Percentiles rank a stretch among this genome's conserved stretches.
phyloP scores from a whole-genome alignment of 2,329 filamentous ascomycete species.

The Colletotrichum horii region DNA sequence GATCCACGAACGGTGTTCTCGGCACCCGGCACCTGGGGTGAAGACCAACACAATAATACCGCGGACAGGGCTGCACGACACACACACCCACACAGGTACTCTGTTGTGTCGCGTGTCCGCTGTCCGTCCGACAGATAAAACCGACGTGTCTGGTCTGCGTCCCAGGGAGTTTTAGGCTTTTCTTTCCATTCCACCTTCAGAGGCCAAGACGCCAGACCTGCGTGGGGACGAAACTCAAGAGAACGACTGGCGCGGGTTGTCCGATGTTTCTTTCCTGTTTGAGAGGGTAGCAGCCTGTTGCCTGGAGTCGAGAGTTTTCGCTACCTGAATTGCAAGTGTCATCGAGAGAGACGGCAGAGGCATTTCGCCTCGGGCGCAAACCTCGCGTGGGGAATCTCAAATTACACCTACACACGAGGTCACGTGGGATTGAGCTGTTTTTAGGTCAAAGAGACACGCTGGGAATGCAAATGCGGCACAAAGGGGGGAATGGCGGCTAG shows the following conservation, averaged over 20 bases:
- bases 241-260: neutral
- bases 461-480: neutral
- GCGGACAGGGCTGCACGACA: neutral
- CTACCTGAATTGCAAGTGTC: neutral
- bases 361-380: neutral
- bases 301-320: neutral
- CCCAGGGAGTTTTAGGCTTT: neutral
- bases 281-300: neutral
- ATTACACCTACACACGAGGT: neutral
- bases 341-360: neutral
- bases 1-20: constrained; percentile 1
- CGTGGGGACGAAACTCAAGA: neutral
- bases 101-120: neutral
- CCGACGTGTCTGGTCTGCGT: neutral
- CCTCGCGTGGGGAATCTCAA: neutral
- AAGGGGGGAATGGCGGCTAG: neutral
- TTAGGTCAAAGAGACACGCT: neutral
- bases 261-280: neutral
- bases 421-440: neutral
- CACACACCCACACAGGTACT: neutral
- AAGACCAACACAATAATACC: neutral
- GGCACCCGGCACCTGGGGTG: neutral
- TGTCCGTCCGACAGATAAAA: neutral
- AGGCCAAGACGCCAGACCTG: neutral
- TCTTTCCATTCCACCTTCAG: neutral